Evolutionary conservation across 352 stramenopile species (phyloP), one percentile per base, ranked within the genome.

Genomic region (Aphanomyces stellatus): DNA sequence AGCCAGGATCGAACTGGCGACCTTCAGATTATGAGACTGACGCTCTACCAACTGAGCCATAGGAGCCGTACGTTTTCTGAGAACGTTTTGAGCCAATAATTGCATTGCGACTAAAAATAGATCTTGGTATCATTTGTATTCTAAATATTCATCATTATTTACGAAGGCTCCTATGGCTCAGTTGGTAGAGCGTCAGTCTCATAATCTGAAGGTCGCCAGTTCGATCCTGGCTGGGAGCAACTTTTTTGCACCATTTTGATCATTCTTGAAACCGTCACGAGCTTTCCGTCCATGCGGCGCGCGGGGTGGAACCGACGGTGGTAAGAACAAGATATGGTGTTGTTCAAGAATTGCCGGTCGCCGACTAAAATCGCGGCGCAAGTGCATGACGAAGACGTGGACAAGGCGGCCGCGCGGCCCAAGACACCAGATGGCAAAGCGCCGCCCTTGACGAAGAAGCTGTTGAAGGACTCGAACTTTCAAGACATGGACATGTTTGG

Each of bases 401-500:
- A 11, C 19, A 19, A 22, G 11, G 19, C 30, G 0, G 49, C 13
- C 25, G 17, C 53, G 34, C n/a, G 10, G 19, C 5, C 28, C 6
- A 46, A 6, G 11, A 41, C 30, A 35, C 27, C 28, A 7, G 15
- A 17, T 27, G 28, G 6, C 6, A 19, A 19, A 30, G 24, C 40
- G 11, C 15, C 17, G 33, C 13, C 53, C 19, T 22, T 27, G 33
- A 42, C 31, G 13, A 62, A 46, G 53, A 62, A 42, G 24, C 53
- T 57, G 17, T 17, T 30, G 31, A 25, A 3, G 17, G 30, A 40
- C 4, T n/a, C 10, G 27, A 25, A n/a, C 27, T 27, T 41, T 8
- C 57, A 62, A 25, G 63, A 76, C 37, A 73, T 92, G 31, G 81
- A 82, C 0, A 42, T 92, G 6, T 92, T 92, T 59, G 83, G 81